phyloP scores from a whole-genome alignment of 2,329 filamentous ascomycete species.

The Domatiomyces globalis region DNA sequence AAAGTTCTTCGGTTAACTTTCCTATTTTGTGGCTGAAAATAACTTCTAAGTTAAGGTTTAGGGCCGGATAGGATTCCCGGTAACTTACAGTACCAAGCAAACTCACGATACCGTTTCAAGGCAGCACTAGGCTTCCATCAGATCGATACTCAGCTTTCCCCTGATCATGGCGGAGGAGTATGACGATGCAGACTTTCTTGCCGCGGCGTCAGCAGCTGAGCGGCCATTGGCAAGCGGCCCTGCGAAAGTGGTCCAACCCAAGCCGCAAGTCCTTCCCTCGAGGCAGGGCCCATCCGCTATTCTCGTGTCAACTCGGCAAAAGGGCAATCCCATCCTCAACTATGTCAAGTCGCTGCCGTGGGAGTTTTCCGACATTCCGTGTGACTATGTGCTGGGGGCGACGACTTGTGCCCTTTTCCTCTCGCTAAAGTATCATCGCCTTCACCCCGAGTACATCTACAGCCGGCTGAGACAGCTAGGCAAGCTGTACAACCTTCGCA shows the following conservation, averaged over 20 bases:
- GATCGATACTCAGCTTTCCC: too few species aligned
- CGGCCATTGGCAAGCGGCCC: conserved; percentile 24
- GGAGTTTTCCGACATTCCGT: conserved; percentile 95
- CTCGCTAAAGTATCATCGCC: conserved; percentile 88
- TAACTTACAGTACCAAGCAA: neutral
- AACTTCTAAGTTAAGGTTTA: too few species aligned
- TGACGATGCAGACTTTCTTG: conserved; percentile 32
- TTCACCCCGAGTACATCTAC: conserved; percentile 97
- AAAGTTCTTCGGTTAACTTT: neutral
- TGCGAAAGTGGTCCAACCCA: conserved; percentile 64
- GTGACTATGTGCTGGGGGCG: conserved; percentile 76
- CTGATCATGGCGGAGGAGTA: conserved; percentile 34
- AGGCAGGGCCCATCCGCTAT: conserved; percentile 59
- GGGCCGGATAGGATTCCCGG: too few species aligned
- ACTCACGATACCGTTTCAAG: neutral
- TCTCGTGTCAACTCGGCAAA: conserved; percentile 79
- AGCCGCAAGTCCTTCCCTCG: conserved; percentile 66
- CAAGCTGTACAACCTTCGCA: conserved; percentile 71
- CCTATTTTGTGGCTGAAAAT: neutral
- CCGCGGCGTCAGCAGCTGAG: conserved; percentile 28
- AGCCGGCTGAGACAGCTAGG: conserved; percentile 73
- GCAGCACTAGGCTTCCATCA: neutral
- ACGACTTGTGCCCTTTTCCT: conserved; percentile 88
- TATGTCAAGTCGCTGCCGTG: conserved; percentile 70
- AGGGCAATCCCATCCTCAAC: conserved; percentile 84